Evolutionary conservation across 148 eudicot species (phyloP).

Genomic region (Chenopodium suecicum): DNA sequence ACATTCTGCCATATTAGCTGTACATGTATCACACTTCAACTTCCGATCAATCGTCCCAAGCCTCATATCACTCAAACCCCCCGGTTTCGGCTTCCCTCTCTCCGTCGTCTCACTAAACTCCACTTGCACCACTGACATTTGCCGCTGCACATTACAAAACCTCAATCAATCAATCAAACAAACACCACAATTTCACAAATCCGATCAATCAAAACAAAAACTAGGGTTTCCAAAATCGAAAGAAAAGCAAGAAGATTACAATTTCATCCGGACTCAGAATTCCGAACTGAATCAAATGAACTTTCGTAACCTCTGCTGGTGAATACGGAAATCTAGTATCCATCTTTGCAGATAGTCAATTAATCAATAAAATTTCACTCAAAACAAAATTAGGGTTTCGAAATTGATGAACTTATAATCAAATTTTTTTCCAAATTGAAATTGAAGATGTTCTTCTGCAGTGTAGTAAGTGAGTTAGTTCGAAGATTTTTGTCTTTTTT

Average conservation of each 20-base stretch:
- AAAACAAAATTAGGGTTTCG: conserved; percentile 21
- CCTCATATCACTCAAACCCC: conserved; percentile 84
- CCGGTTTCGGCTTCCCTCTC: conserved; percentile 88
- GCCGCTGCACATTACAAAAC: conserved; percentile 58
- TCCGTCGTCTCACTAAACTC: conserved; percentile 95
- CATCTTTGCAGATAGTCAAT: conserved; percentile 29
- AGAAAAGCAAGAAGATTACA: conserved; percentile 35
- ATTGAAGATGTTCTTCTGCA: not conserved
- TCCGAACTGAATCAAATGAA: conserved; percentile 90
- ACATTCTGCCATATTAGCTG: conserved; percentile 95
- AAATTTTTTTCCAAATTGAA: not conserved
- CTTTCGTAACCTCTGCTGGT: conserved; percentile 95
- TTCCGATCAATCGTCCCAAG: conserved; percentile 94
- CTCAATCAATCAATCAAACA: not conserved
- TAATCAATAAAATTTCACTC: not conserved
- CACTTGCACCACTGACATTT: conserved; percentile 98
- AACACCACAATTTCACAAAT: not conserved
- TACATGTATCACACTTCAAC: conserved; percentile 94
- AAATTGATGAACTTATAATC: not conserved
- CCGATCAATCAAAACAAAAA: not conserved
- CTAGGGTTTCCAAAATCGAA: conserved; percentile 17
- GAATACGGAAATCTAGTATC: conserved; percentile 85
- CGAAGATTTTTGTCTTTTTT: not conserved
- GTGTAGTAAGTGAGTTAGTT: not conserved
- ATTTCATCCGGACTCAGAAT: conserved; percentile 96